Evolutionary conservation across 176 grass and related monocot species (phyloP), one percentile per base, ranked within the genome.

Genomic region (Musa beccarii): DNA sequence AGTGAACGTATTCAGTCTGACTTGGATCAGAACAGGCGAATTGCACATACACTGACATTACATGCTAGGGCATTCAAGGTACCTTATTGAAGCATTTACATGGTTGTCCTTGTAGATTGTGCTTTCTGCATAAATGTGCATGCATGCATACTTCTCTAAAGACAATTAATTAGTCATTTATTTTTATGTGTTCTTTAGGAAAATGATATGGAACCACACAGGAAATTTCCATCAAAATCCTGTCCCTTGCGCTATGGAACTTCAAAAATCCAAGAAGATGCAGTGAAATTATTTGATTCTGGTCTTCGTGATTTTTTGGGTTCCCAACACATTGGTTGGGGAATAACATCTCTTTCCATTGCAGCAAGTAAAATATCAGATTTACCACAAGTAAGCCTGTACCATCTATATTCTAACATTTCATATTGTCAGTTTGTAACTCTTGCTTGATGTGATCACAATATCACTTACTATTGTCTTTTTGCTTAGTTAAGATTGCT

Each of bases 141-240:
- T 77, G 34, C 23, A 29, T 49, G 52, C 68, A 23, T 81, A 59
- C 59, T 54, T 9, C 51, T 8, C 25, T 52, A 50, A 70, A 29
- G 49, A 71, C 53, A 66, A 10, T 59, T 59, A 25, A 26, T 19
- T 55, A 19, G 29, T 69, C 81, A 7, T 68, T n/a, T 83, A 25
- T 8, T 28, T 62, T 52, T 73, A 17, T 79, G 68, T 29, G 7
- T 71, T 10, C 54, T 66, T 52, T 79, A 93, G 94, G 65, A 51
- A 76, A 84, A 93, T 63, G 84, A 80, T 51, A 11, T 61, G 51
- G 88, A 83, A 49, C 82, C 70, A 2, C 53, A 67, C 64, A 87
- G 84, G 84, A 98, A 98, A 85, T 93, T 98, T 59, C 94, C 94
- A 79, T 93, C 94, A 23, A 98, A 91, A 85, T 98, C 94, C 11